Base-by-base conservation (phyloP, 192 early-diverging fungal genomes). In the Backusella morwellensis region DNA sequence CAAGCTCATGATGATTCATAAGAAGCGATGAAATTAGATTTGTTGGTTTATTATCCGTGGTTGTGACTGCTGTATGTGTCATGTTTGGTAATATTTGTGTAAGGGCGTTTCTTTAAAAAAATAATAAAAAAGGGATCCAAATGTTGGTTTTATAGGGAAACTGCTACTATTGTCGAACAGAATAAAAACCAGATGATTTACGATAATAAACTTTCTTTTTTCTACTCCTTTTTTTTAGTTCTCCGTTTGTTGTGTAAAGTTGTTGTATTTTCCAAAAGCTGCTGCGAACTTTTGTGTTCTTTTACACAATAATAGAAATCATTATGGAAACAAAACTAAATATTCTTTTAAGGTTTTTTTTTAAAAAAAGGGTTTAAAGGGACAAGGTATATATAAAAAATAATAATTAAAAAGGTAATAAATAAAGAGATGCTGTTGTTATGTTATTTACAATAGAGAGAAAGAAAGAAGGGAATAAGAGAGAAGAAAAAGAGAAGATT, bases 1-100 rank as follows among this genome's bases (percentile, higher is more conserved):
- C 70, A 72, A 50, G 44, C 23, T 72, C 70, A 41, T 72, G 41
- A 0, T 72, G 70, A 72, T 72, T 72, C 70, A 50, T 72, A 32
- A 72, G 44, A 32, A 72, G 14, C 6, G 56, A 26, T 21, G 70
- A 72, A 50, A 72, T 72, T 34, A 72, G 21, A 21, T 34, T 72
- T 23, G 70, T 63, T 26, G 70, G 44, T 29, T 72, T 40, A 35
- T 21, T 38, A 70, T 40, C 35, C 9, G 19, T 40, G 38, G 38
- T 35, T 21, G 68, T 70, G 68, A 70, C 68, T 70, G 68, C 68
- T 35, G 35, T 35, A 70, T 63, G 56, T 63, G 56, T 63, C 56
- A 63, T 63, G 56, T 26, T 63, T 6, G 56, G 35, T 23, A 70
- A 70, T 70, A 41, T 70, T 38, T 70, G 68, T 70, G 68, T 41